These are phyloP conservation scores for Neoboletus magnificus DNA, from an alignment of 768 basidiomycete genomes.

Conservation along the genomic window DNA sequence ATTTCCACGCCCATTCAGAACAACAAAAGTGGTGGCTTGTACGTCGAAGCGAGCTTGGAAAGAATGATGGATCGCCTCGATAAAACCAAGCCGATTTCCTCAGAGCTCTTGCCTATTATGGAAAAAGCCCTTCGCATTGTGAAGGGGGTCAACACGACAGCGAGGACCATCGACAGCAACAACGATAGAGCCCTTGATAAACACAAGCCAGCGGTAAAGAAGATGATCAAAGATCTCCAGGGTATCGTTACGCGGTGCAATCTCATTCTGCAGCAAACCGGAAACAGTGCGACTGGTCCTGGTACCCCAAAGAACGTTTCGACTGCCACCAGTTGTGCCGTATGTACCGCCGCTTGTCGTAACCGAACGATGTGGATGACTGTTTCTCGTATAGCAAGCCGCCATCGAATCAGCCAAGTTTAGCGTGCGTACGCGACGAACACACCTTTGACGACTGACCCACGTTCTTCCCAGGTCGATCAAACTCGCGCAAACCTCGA, in stretches of 20 bases:
- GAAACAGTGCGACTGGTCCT: conserved; percentile 12
- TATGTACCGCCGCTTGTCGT: background rate
- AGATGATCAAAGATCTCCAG: conserved; percentile 13
- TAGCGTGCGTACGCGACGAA: background rate
- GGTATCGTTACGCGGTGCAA: conserved; percentile 19
- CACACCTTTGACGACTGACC: background rate
- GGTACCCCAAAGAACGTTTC: conserved; percentile 13
- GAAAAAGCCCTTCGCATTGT: background rate
- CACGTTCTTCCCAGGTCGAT: conserved; percentile 8
- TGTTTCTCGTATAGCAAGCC: conserved; percentile 2
- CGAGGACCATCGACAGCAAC: conserved; percentile 1
- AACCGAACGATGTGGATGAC: background rate
- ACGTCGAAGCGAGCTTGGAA: conserved; percentile 15
- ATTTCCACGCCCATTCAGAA: background rate
- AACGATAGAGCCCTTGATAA: conserved; percentile 5
- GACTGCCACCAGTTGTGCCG: background rate
- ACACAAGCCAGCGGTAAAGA: conserved; percentile 4
- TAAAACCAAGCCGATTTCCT: conserved; percentile 14
- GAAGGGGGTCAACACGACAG: conserved; percentile 1
- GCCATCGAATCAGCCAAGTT: conserved; percentile 12
- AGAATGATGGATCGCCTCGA: conserved; percentile 9
- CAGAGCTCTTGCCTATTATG: conserved; percentile 9
- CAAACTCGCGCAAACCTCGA: conserved; percentile 22
- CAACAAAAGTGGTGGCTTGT: conserved; percentile 13
- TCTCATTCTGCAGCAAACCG: conserved; percentile 17